Evolutionary conservation across 2,329 filamentous ascomycete genomes (phyloP).

Genomic region (Fusarium floridanum): DNA sequence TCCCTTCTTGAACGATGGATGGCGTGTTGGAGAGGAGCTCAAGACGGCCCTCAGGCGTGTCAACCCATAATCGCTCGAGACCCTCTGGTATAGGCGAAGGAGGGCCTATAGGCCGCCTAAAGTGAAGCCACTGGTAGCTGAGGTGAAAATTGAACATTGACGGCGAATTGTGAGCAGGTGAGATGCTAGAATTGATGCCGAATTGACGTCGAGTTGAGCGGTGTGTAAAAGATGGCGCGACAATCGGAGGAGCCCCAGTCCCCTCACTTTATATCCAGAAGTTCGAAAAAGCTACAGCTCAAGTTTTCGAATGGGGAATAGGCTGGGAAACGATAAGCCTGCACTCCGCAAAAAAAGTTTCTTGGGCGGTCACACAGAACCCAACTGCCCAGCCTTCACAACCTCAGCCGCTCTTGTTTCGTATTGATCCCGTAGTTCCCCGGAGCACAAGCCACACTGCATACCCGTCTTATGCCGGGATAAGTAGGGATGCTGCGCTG

Average conservation of each 20-base stretch:
- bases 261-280: slow-evolving; percentile 22
- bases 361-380: slow-evolving; percentile 13
- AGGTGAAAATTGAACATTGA: slow-evolving; percentile 46
- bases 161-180: not conserved
- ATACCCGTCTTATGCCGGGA: slow-evolving; percentile 1
- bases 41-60: slow-evolving; percentile 59
- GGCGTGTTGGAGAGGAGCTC: slow-evolving; percentile 62
- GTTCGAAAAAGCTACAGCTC: not conserved
- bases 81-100: slow-evolving; percentile 49
- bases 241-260: not conserved
- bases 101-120: slow-evolving; percentile 40
- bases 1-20: slow-evolving; percentile 12
- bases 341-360: not conserved
- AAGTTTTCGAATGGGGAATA: slow-evolving; percentile 8
- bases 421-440: not conserved
- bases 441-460: slow-evolving; percentile 2
- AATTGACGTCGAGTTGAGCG: not conserved
- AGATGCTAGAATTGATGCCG: not conserved
- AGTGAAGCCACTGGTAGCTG: slow-evolving; percentile 45
- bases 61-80: slow-evolving; percentile 59
- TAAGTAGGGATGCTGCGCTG: slow-evolving; percentile 16
- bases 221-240: not conserved
- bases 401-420: slow-evolving; percentile 20
- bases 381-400: slow-evolving; percentile 14
- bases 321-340: not conserved